A percentile compares a stretch with the other conserved stretches of the same genome.
These are phyloP conservation scores for Amyloporia xantha DNA, from an alignment of 768 basidiomycete species.

Conservation along the genomic window DNA sequence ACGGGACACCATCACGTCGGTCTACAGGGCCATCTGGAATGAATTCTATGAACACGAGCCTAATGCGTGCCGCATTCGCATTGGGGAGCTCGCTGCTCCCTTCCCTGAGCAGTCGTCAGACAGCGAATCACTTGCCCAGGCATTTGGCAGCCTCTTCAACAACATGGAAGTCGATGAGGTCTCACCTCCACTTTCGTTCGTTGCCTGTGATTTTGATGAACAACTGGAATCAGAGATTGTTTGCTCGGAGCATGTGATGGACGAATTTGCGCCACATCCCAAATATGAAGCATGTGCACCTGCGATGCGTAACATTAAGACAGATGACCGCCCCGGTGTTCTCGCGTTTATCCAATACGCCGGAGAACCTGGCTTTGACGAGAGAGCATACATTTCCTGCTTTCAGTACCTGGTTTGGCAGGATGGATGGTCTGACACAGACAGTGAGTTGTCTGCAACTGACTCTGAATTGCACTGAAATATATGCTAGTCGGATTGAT, in stretches of 20 bases:
- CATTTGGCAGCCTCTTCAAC: neutral
- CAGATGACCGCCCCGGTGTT: neutral
- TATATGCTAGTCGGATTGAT: constrained; percentile 39
- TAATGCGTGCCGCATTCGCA: constrained; percentile 20
- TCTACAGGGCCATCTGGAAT: constrained; percentile 35
- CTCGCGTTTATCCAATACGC: constrained; percentile 39
- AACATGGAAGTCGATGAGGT: neutral
- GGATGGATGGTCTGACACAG: constrained; percentile 32
- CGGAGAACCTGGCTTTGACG: constrained; percentile 37
- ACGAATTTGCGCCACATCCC: constrained; percentile 18
- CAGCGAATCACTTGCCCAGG: neutral
- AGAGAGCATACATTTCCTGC: constrained; percentile 19
- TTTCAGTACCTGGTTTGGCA: constrained; percentile 32
- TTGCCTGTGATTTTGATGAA: neutral
- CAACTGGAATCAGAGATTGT: neutral
- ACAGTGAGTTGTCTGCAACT: constrained; percentile 31
- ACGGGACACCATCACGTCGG: constrained; percentile 2
- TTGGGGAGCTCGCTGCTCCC: constrained; percentile 14
- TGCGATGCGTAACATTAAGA: constrained; percentile 26
- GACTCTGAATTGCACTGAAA: neutral
- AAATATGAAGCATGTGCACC: constrained; percentile 45
- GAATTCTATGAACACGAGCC: constrained; percentile 44
- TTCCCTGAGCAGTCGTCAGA: neutral
- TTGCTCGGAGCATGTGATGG: neutral
- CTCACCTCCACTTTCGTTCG: neutral